Percentiles rank a stretch among this genome's conserved stretches.
Conservation (phyloP, 352 stramenopile species). For the Pythium diclinum region DNA sequence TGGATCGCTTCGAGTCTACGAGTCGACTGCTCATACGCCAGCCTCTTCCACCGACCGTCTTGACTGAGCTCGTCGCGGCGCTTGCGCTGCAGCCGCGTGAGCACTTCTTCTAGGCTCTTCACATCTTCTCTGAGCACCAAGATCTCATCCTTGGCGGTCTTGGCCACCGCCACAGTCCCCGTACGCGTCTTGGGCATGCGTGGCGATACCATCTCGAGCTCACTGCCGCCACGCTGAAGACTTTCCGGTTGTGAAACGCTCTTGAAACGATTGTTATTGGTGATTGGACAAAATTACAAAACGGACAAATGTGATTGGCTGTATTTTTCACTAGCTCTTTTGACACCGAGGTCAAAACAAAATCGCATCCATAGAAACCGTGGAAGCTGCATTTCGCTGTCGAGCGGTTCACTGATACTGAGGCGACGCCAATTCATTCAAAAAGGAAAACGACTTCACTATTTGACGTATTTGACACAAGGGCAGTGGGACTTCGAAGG, state of each 20-base stretch:
- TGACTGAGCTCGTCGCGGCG: constrained; percentile 10
- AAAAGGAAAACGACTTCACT: too few relatives aligned
- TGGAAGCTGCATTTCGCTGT: too few relatives aligned
- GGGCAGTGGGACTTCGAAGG: too few relatives aligned
- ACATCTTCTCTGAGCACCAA: constrained; percentile 8
- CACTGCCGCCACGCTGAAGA: not conserved
- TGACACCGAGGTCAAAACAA: too few relatives aligned
- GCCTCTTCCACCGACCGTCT: constrained; percentile 28
- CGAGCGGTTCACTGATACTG: too few relatives aligned
- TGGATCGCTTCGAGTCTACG: constrained; percentile 3
- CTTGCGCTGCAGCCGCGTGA: constrained; percentile 11
- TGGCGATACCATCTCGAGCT: not conserved
- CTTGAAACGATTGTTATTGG: not conserved
- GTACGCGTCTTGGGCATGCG: not conserved
- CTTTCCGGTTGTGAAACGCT: too few relatives aligned
- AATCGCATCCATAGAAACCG: too few relatives aligned
- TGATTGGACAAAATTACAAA: not conserved
- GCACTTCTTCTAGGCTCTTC: constrained; percentile 1
- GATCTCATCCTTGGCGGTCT: constrained; percentile 14
- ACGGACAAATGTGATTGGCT: too few relatives aligned
- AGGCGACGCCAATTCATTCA: too few relatives aligned
- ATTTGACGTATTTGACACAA: too few relatives aligned
- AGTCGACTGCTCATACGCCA: constrained; percentile 10
- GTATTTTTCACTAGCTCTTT: too few relatives aligned
- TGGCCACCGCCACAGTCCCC: not conserved